phyloP scores from a whole-genome alignment of 2,329 filamentous ascomycete genomes.

The Coleophoma crateriformis region DNA sequence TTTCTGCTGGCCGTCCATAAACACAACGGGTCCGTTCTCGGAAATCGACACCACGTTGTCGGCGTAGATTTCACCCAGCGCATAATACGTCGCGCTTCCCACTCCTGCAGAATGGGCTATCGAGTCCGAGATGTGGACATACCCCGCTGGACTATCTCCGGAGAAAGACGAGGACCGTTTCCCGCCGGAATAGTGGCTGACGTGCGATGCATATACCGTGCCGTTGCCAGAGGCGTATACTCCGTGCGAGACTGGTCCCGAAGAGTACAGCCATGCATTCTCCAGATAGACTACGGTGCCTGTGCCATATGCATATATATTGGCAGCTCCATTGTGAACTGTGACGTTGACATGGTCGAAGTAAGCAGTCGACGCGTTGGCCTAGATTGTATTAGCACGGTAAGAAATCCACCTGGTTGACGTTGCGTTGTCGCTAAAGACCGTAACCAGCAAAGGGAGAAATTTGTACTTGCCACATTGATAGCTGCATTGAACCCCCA shows the following conservation, averaged over 20 bases:
- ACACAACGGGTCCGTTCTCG: slow-evolving; percentile 19
- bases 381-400: slow-evolving; percentile 1
- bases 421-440: too few species aligned
- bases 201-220: slow-evolving; percentile 20
- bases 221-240: slow-evolving; percentile 28
- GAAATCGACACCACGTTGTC: slow-evolving; percentile 20
- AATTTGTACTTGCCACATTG: slow-evolving; percentile 13
- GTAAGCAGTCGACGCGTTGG: slow-evolving; percentile 21
- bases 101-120: slow-evolving; percentile 25
- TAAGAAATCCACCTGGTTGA: not conserved
- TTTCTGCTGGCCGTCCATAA: slow-evolving; percentile 22
- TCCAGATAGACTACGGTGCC: slow-evolving; percentile 21
- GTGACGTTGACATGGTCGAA: slow-evolving; percentile 26
- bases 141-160: slow-evolving; percentile 24
- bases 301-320: slow-evolving; percentile 26
- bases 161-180: slow-evolving; percentile 27
- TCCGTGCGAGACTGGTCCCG: slow-evolving; percentile 26
- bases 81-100: slow-evolving; percentile 27
- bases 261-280: slow-evolving; percentile 25
- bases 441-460: too few species aligned
- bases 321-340: slow-evolving; percentile 28
- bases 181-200: slow-evolving; percentile 25
- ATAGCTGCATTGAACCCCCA: slow-evolving; percentile 26
- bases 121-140: slow-evolving; percentile 23
- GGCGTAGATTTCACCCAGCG: slow-evolving; percentile 21